Evolutionary conservation across 345 rosid species (phyloP).

Genomic region (Eucalyptus sp.): DNA sequence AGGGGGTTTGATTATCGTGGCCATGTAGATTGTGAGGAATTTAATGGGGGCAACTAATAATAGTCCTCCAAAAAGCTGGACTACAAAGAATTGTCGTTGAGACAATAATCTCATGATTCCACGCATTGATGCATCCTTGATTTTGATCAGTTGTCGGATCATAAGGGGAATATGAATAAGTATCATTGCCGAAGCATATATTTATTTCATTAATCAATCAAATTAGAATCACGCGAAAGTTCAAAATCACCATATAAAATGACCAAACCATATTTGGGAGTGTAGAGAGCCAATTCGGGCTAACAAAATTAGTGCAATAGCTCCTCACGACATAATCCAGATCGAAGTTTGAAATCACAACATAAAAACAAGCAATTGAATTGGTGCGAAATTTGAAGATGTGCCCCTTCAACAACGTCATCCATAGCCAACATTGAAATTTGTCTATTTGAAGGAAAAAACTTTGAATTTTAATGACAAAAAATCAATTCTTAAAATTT

Average conservation of each 20-base stretch:
- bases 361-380: not conserved
- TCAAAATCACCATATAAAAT: too few species aligned
- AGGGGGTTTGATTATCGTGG: not conserved
- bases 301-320: too few species aligned
- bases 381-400: not conserved
- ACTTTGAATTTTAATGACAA: not conserved
- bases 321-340: rapidly evolving
- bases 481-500: too few species aligned
- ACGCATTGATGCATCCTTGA: not conserved
- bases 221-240: too few species aligned
- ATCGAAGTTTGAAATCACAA: too few species aligned
- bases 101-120: not conserved
- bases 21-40: not conserved
- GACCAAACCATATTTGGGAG: too few species aligned
- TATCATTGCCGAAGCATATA: too few species aligned
- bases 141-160: not conserved
- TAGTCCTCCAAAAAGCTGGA: not conserved
- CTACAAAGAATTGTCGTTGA: not conserved
- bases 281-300: too few species aligned
- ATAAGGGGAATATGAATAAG: not conserved
- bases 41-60: not conserved
- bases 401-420: not conserved
- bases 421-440: not conserved
- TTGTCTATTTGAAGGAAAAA: too few species aligned
- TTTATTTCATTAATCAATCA: too few species aligned